phyloP scores from a whole-genome alignment of 2,329 filamentous ascomycete species.

The Chaetomium sp. region DNA sequence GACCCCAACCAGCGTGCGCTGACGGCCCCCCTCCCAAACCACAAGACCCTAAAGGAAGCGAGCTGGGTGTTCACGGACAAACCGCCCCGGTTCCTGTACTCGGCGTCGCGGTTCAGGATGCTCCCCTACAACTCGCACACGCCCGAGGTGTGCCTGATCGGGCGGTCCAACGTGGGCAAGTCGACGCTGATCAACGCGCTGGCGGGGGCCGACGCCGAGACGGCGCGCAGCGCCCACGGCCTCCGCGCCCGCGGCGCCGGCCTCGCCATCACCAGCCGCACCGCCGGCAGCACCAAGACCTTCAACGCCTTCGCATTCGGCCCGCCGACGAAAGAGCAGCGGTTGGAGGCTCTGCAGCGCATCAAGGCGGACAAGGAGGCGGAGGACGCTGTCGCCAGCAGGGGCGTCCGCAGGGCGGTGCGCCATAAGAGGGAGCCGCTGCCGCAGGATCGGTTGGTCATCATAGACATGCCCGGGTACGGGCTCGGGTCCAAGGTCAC shows the following conservation, averaged over 20 bases:
- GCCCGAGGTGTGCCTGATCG: slow-evolving; percentile 73
- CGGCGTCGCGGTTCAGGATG: slow-evolving; percentile 51
- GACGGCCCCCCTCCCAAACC: slow-evolving; percentile 26
- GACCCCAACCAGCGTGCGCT: slow-evolving; percentile 30
- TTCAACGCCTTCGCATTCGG: slow-evolving; percentile 62
- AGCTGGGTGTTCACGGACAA: slow-evolving; percentile 36
- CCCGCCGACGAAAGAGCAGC: slow-evolving; percentile 39
- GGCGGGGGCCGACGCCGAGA: slow-evolving; percentile 49
- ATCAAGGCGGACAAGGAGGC: slow-evolving; percentile 13
- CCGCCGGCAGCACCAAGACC: slow-evolving; percentile 55
- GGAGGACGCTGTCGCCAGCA: slow-evolving; percentile 4
- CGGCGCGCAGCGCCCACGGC: slow-evolving; percentile 38
- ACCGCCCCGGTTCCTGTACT: slow-evolving; percentile 49
- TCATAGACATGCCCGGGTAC: slow-evolving; percentile 47
- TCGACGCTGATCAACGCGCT: slow-evolving; percentile 86
- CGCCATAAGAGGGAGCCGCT: slow-evolving; percentile 40
- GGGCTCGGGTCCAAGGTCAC: slow-evolving; percentile 43
- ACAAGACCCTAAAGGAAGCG: slow-evolving; percentile 31
- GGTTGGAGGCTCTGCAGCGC: slow-evolving; percentile 18
- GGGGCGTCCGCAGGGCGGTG: slow-evolving; percentile 28
- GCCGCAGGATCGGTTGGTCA: slow-evolving; percentile 51
- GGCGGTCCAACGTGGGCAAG: slow-evolving; percentile 88
- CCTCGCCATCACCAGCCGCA: slow-evolving; percentile 53
- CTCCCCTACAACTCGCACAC: slow-evolving; percentile 54
- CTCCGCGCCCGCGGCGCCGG: slow-evolving; percentile 47